Conservation (phyloP, 805 yeast species). For the Schizosaccharomyces pombe region DNA sequence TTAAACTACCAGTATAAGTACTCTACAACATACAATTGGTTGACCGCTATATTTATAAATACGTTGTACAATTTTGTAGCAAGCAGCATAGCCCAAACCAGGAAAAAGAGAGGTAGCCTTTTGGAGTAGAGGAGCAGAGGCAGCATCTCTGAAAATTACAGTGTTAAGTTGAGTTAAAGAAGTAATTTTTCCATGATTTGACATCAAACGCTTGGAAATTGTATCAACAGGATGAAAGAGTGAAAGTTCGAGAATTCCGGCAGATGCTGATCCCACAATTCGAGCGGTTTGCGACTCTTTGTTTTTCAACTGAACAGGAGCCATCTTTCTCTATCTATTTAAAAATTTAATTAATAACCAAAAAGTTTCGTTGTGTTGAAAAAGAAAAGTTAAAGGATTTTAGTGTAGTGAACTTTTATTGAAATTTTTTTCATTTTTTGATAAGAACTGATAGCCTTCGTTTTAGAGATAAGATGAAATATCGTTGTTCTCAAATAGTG, state of each 20-base stretch:
- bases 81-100: constrained; percentile 95
- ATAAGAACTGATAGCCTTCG: too few species aligned
- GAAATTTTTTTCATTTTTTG: too few species aligned
- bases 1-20: too few species aligned
- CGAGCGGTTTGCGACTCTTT: constrained; percentile 4
- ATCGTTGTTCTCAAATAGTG: too few species aligned
- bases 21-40: constrained; percentile 60
- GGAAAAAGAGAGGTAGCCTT: constrained; percentile 77
- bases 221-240: constrained; percentile 97
- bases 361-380: too few species aligned
- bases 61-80: constrained; percentile 85
- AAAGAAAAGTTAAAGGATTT: too few species aligned
- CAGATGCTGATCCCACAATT: constrained; percentile 36
- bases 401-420: too few species aligned
- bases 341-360: background rate
- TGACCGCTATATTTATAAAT: constrained; percentile 98
- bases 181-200: constrained; percentile 60
- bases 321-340: background rate
- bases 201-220: constrained; percentile 80
- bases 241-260: constrained; percentile 89
- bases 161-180: constrained; percentile 44
- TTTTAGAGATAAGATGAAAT: too few species aligned
- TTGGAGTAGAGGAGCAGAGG: constrained; percentile 41
- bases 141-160: constrained; percentile 70
- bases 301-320: background rate